Percentiles rank a stretch among this genome's conserved stretches.
phyloP scores from a whole-genome alignment of 1,284 basidiomycete genomes.

The Microbotryomycetes sp. region DNA sequence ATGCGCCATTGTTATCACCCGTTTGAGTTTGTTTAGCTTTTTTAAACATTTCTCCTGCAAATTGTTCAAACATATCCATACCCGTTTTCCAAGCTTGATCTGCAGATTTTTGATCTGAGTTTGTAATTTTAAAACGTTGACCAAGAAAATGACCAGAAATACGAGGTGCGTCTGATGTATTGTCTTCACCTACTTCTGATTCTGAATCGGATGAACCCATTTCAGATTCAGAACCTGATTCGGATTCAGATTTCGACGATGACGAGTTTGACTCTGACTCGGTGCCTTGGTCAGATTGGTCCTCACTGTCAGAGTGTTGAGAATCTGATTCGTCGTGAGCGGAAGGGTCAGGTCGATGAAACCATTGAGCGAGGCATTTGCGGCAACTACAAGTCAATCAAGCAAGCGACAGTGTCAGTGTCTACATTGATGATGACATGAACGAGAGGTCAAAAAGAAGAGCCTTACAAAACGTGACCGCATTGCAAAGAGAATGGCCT shows the following conservation, averaged over 20 bases:
- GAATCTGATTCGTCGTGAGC: constrained; percentile 1
- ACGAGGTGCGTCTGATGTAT: neutral
- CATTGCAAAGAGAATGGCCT: constrained; percentile 26
- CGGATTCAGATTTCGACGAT: neutral
- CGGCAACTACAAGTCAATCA: constrained; percentile 18
- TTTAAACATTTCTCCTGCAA: neutral
- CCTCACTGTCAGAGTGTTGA: neutral
- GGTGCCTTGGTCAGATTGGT: neutral
- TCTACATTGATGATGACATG: neutral
- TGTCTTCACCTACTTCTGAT: neutral
- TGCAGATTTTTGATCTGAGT: neutral
- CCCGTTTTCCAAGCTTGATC: neutral
- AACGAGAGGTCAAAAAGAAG: neutral
- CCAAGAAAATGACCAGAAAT: neutral
- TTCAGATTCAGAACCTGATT: neutral
- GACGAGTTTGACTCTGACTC: neutral
- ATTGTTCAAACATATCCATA: neutral
- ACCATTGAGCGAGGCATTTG: constrained; percentile 29
- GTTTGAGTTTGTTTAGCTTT: neutral
- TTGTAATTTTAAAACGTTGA: neutral
- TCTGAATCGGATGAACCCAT: neutral
- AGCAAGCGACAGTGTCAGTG: constrained; percentile 3
- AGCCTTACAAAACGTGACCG: constrained; percentile 33
- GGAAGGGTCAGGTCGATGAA: constrained; percentile 24
- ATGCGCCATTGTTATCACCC: neutral